phyloP scores from a whole-genome alignment of 1,139 yeast species.

The Meyerozyma elateridarum region DNA sequence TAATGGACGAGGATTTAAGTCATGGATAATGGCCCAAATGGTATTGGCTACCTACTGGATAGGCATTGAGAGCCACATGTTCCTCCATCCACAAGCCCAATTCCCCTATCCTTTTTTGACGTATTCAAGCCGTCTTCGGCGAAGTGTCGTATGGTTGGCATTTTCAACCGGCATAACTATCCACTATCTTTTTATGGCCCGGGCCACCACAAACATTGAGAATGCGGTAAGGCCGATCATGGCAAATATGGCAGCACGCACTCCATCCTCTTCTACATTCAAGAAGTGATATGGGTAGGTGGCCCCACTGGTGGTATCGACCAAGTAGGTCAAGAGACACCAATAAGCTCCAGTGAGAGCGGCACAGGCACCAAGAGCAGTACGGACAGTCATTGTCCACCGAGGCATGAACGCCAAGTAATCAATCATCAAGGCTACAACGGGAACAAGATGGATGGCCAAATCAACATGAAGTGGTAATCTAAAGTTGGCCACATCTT shows the following conservation, averaged over 20 bases:
- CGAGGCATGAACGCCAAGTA: conserved; percentile 52
- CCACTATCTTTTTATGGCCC: not conserved
- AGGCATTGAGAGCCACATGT: not conserved
- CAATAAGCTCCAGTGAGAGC: conserved; percentile 48
- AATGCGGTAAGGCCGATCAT: conserved; percentile 45
- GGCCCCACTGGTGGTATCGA: conserved; percentile 42
- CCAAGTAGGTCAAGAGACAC: conserved; percentile 42
- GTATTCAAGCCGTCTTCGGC: not conserved
- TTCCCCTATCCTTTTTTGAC: conserved; percentile 7
- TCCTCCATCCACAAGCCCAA: not conserved
- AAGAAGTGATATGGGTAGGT: conserved; percentile 64
- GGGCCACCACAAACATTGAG: conserved; percentile 22
- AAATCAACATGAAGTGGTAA: conserved; percentile 52
- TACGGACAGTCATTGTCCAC: conserved; percentile 32
- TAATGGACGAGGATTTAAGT: not conserved
- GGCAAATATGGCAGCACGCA: conserved; percentile 46
- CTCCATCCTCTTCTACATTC: conserved; percentile 42
- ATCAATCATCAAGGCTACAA: conserved; percentile 45
- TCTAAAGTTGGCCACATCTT: conserved; percentile 25
- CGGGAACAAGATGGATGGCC: conserved; percentile 57
- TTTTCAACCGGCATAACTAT: not conserved
- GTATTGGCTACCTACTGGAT: not conserved
- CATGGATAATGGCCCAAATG: not conserved
- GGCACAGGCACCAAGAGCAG: conserved; percentile 37
- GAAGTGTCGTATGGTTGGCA: not conserved